phyloP scores from a whole-genome alignment of 2,329 filamentous ascomycete species.

The Pseudogymnoascus sp. region DNA sequence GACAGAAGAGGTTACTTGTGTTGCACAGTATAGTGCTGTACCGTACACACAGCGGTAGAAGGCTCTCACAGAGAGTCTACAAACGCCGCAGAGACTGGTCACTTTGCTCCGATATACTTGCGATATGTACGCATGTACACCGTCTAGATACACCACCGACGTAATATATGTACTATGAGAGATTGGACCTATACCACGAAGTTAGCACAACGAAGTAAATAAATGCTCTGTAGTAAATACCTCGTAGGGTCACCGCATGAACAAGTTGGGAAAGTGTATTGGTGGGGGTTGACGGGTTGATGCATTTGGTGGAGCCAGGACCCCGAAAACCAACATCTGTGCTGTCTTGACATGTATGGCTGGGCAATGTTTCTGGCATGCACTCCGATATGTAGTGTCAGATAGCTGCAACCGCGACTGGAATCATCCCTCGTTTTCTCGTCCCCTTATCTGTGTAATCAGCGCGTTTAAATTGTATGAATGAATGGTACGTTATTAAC shows the following conservation, averaged over 20 bases:
- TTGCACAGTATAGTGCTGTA: background rate
- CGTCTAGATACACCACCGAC: background rate
- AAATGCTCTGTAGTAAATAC: background rate
- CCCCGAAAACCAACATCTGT: background rate
- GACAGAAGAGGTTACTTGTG: background rate
- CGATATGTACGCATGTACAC: background rate
- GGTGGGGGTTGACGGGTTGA: background rate
- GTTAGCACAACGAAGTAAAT: background rate
- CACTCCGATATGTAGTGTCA: background rate
- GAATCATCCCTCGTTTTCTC: background rate
- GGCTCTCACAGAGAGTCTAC: background rate
- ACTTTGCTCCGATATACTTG: background rate
- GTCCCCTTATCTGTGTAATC: slow-evolving; percentile 4
- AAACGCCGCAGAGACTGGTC: background rate
- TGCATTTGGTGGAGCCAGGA: background rate
- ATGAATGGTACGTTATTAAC: background rate
- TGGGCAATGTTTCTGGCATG: background rate
- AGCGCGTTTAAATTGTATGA: slow-evolving; percentile 1
- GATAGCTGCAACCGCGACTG: background rate
- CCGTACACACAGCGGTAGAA: background rate
- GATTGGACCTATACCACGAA: background rate
- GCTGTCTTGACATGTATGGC: background rate
- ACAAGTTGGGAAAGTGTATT: slow-evolving; percentile 3
- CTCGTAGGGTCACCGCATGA: background rate
- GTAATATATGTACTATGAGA: background rate